Evolutionary conservation across 208 protist species (phyloP), one percentile per base, ranked within the genome.

Genomic region (Leishmania arabica): DNA sequence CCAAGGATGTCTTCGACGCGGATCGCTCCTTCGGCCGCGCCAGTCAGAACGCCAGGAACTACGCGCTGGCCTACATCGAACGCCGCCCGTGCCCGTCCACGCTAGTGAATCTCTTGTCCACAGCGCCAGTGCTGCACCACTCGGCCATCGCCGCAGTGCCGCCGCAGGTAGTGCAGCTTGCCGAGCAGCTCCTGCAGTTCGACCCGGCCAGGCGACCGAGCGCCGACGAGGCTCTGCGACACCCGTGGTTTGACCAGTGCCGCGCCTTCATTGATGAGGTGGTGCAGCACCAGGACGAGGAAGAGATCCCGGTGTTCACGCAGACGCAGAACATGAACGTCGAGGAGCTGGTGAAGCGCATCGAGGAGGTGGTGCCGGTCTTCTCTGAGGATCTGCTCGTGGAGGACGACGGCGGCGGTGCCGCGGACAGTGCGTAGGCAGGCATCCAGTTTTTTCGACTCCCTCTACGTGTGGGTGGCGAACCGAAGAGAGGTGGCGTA

Each of bases 1-100:
- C 85, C 51, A 84, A 93, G 19, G 90, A 95, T 11, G 80, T 95
- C 56, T 98, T 98, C 75, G 86, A 95, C 31, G 78, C 77, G 27
- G 89, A 90, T 49, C 80, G 88, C 60, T 87, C 92, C 56, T 96
- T 99, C 68, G 98, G 96, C 51, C 87, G 98, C 76, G 88, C 95
- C 24, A 95, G 91, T 47, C 79, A 87, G n/a, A 96, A 98, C 83
- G 95, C 95, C 1, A 95, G 90, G 86, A 90, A 90, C 45, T 98
- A 97, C 86, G 87, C 91, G 3, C 86, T 95, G 13, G 88, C 88
- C 27, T 91, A 91, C 74, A 92, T 98, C 31, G 88, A 95, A 82
- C 80, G 80, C 15, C 79, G 86, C 3, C 92, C 92, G 21, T 93
- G 88, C 47, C 21, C 75, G n/a, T 89, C 91, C 6, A 87, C 80